These are phyloP conservation scores for Talaromyces sp. DNA, from an alignment of 2,329 filamentous ascomycete species.

Conservation along the genomic window DNA sequence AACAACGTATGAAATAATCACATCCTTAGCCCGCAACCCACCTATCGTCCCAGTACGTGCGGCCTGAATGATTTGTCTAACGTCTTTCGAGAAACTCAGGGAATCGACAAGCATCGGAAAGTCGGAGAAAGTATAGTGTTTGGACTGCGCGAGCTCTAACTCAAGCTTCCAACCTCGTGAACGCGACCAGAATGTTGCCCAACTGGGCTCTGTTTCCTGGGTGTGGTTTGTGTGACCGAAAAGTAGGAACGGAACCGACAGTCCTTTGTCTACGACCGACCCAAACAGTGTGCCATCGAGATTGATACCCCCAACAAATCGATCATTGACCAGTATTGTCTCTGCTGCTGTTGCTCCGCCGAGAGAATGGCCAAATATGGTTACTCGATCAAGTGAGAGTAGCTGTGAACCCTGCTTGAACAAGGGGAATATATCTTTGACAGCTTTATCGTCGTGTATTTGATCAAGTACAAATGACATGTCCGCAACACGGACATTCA, in stretches of 20 bases:
- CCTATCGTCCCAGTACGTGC: constrained; percentile 3
- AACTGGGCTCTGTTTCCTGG: constrained; percentile 16
- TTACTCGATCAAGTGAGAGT: constrained; percentile 9
- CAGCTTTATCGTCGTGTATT: constrained; percentile 3
- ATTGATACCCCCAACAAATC: constrained; percentile 23
- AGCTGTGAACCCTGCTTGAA: too few species aligned
- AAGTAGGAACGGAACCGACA: constrained; percentile 16
- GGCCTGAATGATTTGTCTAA: background rate
- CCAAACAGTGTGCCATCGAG: constrained; percentile 22
- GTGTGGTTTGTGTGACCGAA: constrained; percentile 19
- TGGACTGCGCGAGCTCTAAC: constrained; percentile 15
- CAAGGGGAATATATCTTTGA: constrained; percentile 8
- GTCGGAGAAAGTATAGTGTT: constrained; percentile 23
- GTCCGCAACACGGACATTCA: constrained; percentile 14
- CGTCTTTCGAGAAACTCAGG: constrained; percentile 4
- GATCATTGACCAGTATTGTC: constrained; percentile 18
- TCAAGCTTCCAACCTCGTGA: constrained; percentile 20
- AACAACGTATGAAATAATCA: background rate
- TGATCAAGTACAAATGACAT: constrained; percentile 22
- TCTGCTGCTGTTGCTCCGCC: constrained; percentile 25
- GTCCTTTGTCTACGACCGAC: constrained; percentile 12
- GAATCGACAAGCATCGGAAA: constrained; percentile 27
- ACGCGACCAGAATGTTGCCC: constrained; percentile 14
- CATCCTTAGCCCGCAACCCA: constrained; percentile 2
- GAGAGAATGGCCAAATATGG: constrained; percentile 26